Base-by-base conservation (phyloP, 192 early-diverging fungal genomes). In the Coemansia sp. region DNA sequence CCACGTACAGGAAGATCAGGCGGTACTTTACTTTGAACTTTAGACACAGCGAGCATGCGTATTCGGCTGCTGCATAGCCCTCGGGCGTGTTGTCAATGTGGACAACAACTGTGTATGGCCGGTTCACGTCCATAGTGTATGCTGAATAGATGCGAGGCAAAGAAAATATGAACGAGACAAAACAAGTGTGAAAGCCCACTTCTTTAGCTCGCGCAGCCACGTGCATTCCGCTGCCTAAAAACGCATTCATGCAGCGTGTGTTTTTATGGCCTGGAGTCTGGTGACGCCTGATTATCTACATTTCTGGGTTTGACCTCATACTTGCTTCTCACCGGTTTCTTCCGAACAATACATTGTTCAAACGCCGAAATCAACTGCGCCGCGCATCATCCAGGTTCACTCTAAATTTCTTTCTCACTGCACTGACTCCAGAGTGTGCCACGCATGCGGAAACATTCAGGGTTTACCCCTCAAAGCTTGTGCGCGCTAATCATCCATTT, bases 21-120 rank as follows among this genome's bases (percentile, higher is more conserved):
- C 77, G 71, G 46, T 67, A 80, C n/a, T 60, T 67, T 23, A 74
- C 71, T 47, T 71, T 74, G 32, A 80, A 61, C 67, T 80, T 80
- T 2, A 74, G 33, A 49, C 77, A 80, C 51, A 80, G 55, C 6
- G 67, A 51, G 48, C 71, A 69, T 1, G 77, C 67, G n/a, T 80
- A 80, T 16, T 80, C 77, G 19, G 77, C 77, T 1, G 77, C 77
- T 22, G 77, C 77, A 46, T 53, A 58, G 3, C 77, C 77, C 22
- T 80, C 77, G 44, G 59, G 62, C 6, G 48, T 64, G 45, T 65
- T 58, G 64, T 80, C 77, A 7, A 80, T 50, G 19, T 65, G 59
- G 16, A 68, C 77, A 7, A 80, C 72, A 5, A 80, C 43, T 16
- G 71, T 80, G 54, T 80, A 80, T 40, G 77, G 77, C 45, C 76